These are phyloP conservation scores for Aspergillus panamensis DNA, from an alignment of 495 filamentous ascomycete genomes.

Conservation along the genomic window DNA sequence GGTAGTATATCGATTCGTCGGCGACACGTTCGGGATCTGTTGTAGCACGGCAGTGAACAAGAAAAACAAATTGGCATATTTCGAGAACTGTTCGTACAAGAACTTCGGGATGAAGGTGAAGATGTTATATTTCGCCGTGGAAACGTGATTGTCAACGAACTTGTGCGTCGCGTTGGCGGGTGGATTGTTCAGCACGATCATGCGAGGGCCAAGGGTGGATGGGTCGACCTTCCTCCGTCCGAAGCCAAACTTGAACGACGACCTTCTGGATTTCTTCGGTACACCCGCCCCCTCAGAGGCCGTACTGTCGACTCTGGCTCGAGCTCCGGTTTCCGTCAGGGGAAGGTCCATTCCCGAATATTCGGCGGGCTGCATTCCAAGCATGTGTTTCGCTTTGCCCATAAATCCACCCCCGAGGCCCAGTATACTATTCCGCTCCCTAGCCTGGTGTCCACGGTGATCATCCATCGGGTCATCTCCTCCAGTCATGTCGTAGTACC, in stretches of 20 bases:
- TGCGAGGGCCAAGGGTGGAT: conserved; percentile 82
- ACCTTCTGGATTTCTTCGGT: conserved; percentile 59
- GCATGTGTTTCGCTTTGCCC: conserved; percentile 80
- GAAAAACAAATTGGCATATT: conserved; percentile 99
- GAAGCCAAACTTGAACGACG: conserved; percentile 93
- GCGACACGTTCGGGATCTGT: conserved; percentile 92
- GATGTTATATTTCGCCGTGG: conserved; percentile 96
- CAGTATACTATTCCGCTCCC: conserved; percentile 82
- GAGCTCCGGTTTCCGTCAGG: conserved; percentile 71
- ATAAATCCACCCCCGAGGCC: conserved; percentile 81
- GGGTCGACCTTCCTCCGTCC: conserved; percentile 81
- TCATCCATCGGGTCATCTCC: conserved; percentile 57
- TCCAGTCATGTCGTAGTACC: conserved; percentile 55
- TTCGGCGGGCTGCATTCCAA: conserved; percentile 84
- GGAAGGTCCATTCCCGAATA: conserved; percentile 99
- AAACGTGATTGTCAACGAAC: conserved; percentile 94
- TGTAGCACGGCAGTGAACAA: conserved; percentile 94
- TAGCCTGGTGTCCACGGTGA: conserved; percentile 52
- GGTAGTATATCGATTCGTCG: conserved; percentile 92
- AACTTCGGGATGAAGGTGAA: conserved; percentile 97
- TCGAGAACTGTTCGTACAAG: conserved; percentile 97
- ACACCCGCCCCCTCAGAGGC: conserved; percentile 30
- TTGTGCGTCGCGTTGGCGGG: conserved; percentile 85
- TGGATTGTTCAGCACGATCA: conserved; percentile 97
- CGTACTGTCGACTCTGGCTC: conserved; percentile 38